Percentiles rank a stretch among this genome's conserved stretches.
Evolutionary conservation across 345 rosid species (phyloP).

Genomic region (Xanthoceras sorbifolium): DNA sequence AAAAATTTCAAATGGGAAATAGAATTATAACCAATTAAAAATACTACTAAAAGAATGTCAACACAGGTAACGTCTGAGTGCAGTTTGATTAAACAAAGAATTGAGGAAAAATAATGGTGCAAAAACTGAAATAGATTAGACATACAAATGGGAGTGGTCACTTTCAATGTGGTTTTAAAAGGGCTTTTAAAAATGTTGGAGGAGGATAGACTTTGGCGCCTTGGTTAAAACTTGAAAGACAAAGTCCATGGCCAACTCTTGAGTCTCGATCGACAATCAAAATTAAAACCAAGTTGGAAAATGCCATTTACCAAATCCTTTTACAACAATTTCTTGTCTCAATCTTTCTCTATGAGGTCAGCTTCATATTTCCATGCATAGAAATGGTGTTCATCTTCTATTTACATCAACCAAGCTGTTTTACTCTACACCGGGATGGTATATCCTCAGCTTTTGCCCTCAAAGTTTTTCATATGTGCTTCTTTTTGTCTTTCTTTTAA

Average conservation of each 20-base stretch:
- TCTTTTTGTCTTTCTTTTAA: background rate
- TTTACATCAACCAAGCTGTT: background rate
- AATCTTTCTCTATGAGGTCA: background rate
- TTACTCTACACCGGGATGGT: background rate
- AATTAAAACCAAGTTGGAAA: constrained; percentile 10
- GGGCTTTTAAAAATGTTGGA: background rate
- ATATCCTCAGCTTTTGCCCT: background rate
- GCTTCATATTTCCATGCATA: background rate
- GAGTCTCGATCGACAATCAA: background rate
- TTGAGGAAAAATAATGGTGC: background rate
- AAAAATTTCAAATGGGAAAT: background rate
- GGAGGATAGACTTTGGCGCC: background rate
- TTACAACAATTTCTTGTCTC: constrained; percentile 13
- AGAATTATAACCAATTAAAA: background rate
- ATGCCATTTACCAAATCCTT: constrained; percentile 13
- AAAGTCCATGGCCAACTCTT: background rate
- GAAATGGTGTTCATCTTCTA: background rate
- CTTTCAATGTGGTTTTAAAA: background rate
- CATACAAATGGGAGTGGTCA: background rate
- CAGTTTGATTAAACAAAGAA: too few species aligned
- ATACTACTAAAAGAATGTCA: background rate
- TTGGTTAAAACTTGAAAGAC: constrained; percentile 1
- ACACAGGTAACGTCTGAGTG: background rate
- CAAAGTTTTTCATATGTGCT: background rate
- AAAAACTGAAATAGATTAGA: background rate